Conservation (phyloP, 1,139 yeast species). For the Scheffersomyces illinoinensis region DNA sequence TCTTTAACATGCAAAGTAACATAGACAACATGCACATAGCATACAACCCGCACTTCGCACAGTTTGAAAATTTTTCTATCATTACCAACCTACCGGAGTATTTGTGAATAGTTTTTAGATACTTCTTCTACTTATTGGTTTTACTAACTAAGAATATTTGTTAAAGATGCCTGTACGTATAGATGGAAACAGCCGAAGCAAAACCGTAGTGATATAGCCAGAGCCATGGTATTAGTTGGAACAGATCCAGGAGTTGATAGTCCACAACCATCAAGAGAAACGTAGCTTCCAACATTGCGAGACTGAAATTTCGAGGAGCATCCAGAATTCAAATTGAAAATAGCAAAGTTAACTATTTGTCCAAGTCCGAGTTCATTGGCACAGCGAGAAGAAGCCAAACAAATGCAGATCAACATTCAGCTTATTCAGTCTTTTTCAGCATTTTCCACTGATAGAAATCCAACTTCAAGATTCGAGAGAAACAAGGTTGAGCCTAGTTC, state of each 20-base stretch:
- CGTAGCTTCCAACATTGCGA: not conserved
- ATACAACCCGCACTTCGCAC: not conserved
- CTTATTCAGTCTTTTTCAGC: not conserved
- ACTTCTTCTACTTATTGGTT: slow-evolving; percentile 1
- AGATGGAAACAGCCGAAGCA: not conserved
- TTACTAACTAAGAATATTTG: slow-evolving; percentile 2
- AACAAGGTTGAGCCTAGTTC: not conserved
- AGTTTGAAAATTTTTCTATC: slow-evolving; percentile 7
- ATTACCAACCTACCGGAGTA: slow-evolving; percentile 1
- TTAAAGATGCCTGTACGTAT: slow-evolving; percentile 32
- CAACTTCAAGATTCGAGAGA: not conserved
- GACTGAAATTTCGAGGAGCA: not conserved
- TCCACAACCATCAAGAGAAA: not conserved
- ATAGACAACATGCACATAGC: not conserved
- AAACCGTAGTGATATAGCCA: not conserved
- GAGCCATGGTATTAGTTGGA: not conserved
- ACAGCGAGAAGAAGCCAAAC: not conserved
- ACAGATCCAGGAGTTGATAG: not conserved
- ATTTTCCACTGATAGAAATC: not conserved
- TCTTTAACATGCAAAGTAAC: not conserved
- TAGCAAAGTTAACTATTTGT: not conserved
- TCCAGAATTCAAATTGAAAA: not conserved
- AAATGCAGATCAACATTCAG: not conserved
- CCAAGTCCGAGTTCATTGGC: not conserved
- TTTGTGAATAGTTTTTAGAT: not conserved